phyloP scores from a whole-genome alignment of 2,329 filamentous ascomycete genomes.

The Xenoacremonium recifei region DNA sequence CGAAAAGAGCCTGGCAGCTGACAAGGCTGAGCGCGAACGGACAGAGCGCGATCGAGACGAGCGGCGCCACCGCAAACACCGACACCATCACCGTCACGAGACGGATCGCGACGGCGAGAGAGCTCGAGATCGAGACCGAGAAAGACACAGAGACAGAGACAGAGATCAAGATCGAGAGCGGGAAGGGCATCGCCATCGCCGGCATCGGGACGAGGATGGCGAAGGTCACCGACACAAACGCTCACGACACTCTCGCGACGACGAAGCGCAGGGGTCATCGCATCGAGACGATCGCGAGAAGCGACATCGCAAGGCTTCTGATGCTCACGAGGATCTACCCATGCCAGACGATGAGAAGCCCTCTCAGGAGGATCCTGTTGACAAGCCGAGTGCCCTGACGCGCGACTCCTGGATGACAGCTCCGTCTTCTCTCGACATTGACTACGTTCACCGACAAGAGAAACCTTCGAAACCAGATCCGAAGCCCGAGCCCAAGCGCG shows the following conservation, averaged over 20 bases:
- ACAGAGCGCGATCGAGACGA: conserved; percentile 45
- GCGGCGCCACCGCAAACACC: conserved; percentile 42
- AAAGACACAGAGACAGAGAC: conserved; percentile 9
- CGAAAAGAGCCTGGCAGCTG: conserved; percentile 70
- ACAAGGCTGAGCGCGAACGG: conserved; percentile 53
- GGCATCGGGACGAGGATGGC: conserved; percentile 30
- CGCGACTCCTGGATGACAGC: conserved; percentile 96
- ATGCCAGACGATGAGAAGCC: conserved; percentile 50
- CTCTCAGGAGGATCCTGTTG: conserved; percentile 23
- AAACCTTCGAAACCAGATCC: conserved; percentile 54
- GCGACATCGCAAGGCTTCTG: conserved; percentile 38
- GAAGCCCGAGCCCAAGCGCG: conserved; percentile 63
- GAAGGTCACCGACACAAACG: conserved; percentile 63
- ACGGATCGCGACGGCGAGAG: conserved; percentile 22
- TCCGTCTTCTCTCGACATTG: conserved; percentile 76
- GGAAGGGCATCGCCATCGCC: conserved; percentile 4
- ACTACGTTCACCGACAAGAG: conserved; percentile 68
- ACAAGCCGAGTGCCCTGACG: conserved; percentile 41
- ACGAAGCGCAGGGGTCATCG: conserved; percentile 45
- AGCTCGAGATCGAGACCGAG: conserved; percentile 18
- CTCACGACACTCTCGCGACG: conserved; percentile 49
- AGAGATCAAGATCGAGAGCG: conserved; percentile 16
- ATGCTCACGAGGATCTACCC: conserved; percentile 50
- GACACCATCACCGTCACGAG: conserved; percentile 46
- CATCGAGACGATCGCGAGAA: conserved; percentile 27